phyloP scores from a whole-genome alignment of 768 basidiomycete genomes.

The Cubamyces lactineus region DNA sequence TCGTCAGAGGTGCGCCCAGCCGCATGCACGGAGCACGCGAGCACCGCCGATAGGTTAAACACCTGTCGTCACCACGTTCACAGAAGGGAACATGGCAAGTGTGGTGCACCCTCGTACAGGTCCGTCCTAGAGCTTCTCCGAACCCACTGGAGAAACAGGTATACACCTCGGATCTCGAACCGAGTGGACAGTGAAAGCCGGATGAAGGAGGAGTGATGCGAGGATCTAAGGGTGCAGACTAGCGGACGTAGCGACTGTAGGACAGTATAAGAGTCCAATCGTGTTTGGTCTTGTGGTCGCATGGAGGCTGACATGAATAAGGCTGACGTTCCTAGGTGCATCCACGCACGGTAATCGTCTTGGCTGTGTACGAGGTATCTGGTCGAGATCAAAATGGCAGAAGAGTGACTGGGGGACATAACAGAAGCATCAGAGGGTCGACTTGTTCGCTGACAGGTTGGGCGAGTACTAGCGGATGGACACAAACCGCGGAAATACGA shows the following conservation, averaged over 20 bases:
- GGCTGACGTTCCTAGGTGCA: neutral
- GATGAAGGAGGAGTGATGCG: no score
- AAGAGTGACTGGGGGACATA: no score
- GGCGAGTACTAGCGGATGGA: no score
- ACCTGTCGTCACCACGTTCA: neutral
- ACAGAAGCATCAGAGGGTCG: no score
- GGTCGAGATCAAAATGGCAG: no score
- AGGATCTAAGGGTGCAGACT: no score
- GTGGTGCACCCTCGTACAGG: neutral
- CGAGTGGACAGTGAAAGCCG: neutral
- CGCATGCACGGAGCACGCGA: neutral
- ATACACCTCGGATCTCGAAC: neutral
- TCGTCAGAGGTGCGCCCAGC: neutral
- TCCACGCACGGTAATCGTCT: no score
- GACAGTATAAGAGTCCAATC: no score
- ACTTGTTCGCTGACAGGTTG: no score
- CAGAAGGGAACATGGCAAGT: neutral
- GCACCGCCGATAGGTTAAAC: neutral
- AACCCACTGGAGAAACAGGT: neutral
- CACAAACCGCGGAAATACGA: neutral
- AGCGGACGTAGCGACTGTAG: no score
- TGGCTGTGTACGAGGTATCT: no score
- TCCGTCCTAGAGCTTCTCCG: no score
- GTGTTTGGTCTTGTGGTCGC: neutral
- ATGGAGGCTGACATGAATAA: neutral